phyloP scores from a whole-genome alignment of 1,284 basidiomycete species.

The Fomitopsis schrenkii region DNA sequence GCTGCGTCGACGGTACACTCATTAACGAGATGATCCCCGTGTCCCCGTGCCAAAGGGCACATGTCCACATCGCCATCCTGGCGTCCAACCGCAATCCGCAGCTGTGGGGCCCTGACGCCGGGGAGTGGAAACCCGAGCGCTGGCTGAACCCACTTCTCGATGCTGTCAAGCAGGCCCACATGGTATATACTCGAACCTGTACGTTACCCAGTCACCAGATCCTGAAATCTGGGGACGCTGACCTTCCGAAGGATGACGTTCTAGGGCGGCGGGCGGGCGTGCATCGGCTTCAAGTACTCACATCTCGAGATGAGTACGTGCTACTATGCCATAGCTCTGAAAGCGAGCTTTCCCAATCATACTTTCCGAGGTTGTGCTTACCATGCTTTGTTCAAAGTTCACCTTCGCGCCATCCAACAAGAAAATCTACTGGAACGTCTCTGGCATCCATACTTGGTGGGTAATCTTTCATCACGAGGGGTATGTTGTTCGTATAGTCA shows the following conservation, averaged over 20 bases:
- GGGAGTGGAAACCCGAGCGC: slow-evolving; percentile 11
- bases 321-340: neutral
- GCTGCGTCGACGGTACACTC: slow-evolving; percentile 31
- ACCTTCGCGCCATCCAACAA: slow-evolving; percentile 11
- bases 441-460: slow-evolving; percentile 2
- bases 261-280: slow-evolving; percentile 17
- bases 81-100: slow-evolving; percentile 35
- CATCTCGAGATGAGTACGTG: slow-evolving; percentile 16
- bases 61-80: slow-evolving; percentile 34
- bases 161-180: neutral
- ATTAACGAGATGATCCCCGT: slow-evolving; percentile 32
- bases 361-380: slow-evolving; percentile 9
- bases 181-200: slow-evolving; percentile 18
- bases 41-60: slow-evolving; percentile 45
- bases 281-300: slow-evolving; percentile 18
- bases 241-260: slow-evolving; percentile 16
- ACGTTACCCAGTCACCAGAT: neutral
- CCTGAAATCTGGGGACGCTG: neutral
- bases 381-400: slow-evolving; percentile 11
- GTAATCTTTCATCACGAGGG: too few relatives aligned
- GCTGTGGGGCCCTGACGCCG: slow-evolving; percentile 9
- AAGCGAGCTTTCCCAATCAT: neutral
- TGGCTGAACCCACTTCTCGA: slow-evolving; percentile 14
- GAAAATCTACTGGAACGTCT: slow-evolving; percentile 20
- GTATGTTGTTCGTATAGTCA: neutral